phyloP scores from a whole-genome alignment of 306 rosid genomes.

The Cicer cuneatum region DNA sequence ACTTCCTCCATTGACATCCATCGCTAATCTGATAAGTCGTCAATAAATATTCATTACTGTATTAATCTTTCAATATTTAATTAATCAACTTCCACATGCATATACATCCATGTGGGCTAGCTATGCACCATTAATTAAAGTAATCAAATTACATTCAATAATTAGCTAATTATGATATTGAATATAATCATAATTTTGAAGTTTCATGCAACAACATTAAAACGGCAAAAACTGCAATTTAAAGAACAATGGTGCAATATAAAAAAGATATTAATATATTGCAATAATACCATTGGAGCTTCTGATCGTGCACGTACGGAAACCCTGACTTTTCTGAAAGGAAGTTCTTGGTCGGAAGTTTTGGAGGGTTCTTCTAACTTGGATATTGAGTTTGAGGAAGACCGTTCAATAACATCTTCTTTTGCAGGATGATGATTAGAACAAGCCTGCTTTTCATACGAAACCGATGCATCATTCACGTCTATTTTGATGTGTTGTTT shows the following conservation, averaged over 20 bases:
- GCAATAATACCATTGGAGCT: slow-evolving; percentile 48
- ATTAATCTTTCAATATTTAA: background rate
- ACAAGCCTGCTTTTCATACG: slow-evolving; percentile 47
- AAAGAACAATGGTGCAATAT: too few relatives aligned
- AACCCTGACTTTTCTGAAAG: slow-evolving; percentile 59
- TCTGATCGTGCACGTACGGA: slow-evolving; percentile 64
- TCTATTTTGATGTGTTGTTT: background rate
- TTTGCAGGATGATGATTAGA: background rate
- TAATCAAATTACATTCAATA: too few relatives aligned
- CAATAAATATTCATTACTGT: background rate
- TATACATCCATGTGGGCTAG: background rate
- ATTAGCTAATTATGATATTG: background rate
- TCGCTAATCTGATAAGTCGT: slow-evolving; percentile 54
- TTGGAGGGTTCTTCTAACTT: slow-evolving; percentile 43
- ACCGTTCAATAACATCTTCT: slow-evolving; percentile 46
- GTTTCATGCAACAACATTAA: too few relatives aligned
- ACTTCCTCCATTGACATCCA: slow-evolving; percentile 85
- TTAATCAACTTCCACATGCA: background rate
- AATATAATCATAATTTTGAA: too few relatives aligned
- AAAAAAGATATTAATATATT: background rate
- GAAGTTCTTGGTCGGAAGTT: slow-evolving; percentile 37
- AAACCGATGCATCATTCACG: slow-evolving; percentile 38
- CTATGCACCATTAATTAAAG: too few relatives aligned
- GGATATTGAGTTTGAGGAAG: slow-evolving; percentile 38
- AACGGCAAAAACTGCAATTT: too few relatives aligned